These are phyloP conservation scores for Solanum corneliomulleri DNA, from an alignment of 257 asterid genomes.

Conservation along the genomic window DNA sequence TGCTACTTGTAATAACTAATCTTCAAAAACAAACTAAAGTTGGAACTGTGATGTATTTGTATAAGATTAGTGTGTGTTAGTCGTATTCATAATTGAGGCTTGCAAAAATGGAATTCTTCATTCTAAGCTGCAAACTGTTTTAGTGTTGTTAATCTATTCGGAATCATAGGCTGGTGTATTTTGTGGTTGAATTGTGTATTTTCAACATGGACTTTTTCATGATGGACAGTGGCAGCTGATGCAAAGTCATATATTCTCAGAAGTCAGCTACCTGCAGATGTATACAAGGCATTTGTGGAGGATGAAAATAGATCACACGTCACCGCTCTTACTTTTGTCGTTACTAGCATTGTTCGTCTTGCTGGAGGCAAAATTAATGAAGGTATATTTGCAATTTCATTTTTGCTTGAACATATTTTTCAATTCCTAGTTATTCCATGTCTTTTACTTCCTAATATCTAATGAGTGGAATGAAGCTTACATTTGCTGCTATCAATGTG, in stretches of 20 bases:
- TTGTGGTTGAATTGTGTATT: background rate
- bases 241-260: conserved; percentile 65
- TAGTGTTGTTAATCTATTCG: background rate
- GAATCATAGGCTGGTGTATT: background rate
- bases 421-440: background rate
- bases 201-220: background rate
- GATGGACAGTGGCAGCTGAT: conserved; percentile 44
- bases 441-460: background rate
- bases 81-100: background rate
- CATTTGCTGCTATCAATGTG: background rate
- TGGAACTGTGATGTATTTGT: background rate
- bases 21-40: background rate
- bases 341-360: conserved; percentile 57
- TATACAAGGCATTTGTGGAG: conserved; percentile 56
- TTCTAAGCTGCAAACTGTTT: background rate
- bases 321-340: conserved; percentile 64
- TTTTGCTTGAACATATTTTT: background rate
- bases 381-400: conserved; percentile 35
- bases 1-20: background rate
- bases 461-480: background rate
- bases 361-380: conserved; percentile 73
- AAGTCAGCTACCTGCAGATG: conserved; percentile 58
- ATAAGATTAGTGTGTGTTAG: background rate
- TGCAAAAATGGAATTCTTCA: background rate
- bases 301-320: conserved; percentile 38